phyloP scores from a whole-genome alignment of 2,329 filamentous ascomycete species.

The Xylariaceae sp. region DNA sequence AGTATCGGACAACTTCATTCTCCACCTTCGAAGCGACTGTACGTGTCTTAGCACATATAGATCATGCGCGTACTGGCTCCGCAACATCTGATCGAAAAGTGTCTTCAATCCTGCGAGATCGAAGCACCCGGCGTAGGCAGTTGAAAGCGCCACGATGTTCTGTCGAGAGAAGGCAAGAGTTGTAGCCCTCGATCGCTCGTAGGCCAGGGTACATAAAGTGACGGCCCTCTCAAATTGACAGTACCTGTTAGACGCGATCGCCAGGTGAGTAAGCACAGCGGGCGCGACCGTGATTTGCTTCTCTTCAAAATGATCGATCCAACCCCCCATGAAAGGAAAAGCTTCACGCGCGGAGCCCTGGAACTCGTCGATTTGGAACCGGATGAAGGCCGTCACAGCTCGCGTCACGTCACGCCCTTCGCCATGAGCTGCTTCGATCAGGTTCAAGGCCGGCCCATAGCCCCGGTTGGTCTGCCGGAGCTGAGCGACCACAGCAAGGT shows the following conservation, averaged over 20 bases:
- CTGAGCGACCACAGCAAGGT: constrained; percentile 44
- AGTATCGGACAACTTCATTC: too few species aligned
- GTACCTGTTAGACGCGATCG: constrained; percentile 20
- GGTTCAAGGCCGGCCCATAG: constrained; percentile 31
- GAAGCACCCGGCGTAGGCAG: constrained; percentile 16
- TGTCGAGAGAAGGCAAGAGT: constrained; percentile 27
- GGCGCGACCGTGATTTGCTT: constrained; percentile 22
- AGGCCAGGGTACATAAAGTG: constrained; percentile 26
- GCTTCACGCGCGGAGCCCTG: constrained; percentile 19
- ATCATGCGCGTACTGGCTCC: too few species aligned
- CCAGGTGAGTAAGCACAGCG: constrained; percentile 26
- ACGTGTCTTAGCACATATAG: too few species aligned
- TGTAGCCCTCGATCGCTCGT: constrained; percentile 17
- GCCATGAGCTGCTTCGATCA: constrained; percentile 38
- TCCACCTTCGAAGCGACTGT: too few species aligned
- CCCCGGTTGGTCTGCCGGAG: constrained; percentile 31
- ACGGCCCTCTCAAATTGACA: constrained; percentile 22
- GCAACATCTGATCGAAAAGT: too few species aligned
- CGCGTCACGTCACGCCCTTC: constrained; percentile 40
- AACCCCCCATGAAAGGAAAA: constrained; percentile 23
- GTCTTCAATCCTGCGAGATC: too few species aligned
- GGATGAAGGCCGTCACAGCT: constrained; percentile 29
- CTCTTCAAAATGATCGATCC: constrained; percentile 25
- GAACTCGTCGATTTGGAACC: constrained; percentile 21
- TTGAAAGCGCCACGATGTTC: constrained; percentile 21